Percentiles rank a stretch among this genome's conserved stretches.
These are phyloP conservation scores for Hemisphaericaspora subhashii DNA, from an alignment of 1,139 yeast species.

Conservation along the genomic window DNA sequence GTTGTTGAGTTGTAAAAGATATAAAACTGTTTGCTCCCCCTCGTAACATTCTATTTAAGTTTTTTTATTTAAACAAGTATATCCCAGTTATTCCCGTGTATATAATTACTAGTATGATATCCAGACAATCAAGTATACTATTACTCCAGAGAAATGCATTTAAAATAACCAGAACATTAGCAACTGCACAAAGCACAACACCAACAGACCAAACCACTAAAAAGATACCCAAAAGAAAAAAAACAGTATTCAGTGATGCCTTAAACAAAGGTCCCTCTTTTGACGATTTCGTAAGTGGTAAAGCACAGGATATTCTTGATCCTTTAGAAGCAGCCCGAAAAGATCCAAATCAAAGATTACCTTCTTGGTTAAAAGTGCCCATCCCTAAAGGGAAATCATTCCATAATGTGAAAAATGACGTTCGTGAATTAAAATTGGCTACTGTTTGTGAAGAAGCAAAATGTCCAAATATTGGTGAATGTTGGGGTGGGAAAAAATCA, in stretches of 20 bases:
- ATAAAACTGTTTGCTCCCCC: too few species aligned
- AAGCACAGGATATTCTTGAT: constrained; percentile 68
- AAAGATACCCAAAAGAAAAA: constrained; percentile 34
- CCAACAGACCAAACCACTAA: constrained; percentile 7
- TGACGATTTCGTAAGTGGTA: constrained; percentile 83
- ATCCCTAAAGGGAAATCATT: constrained; percentile 90
- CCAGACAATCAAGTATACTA: constrained; percentile 2
- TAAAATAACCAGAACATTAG: constrained; percentile 13
- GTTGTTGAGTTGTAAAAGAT: too few species aligned
- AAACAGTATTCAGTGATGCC: constrained; percentile 67
- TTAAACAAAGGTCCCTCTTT: constrained; percentile 88
- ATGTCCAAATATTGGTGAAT: constrained; percentile 98
- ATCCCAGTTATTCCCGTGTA: too few species aligned
- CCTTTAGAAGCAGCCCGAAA: constrained; percentile 68
- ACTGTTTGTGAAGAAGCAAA: constrained; percentile 98
- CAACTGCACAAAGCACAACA: constrained; percentile 12
- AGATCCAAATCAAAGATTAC: constrained; percentile 70
- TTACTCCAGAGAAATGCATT: not conserved
- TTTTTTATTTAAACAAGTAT: too few species aligned
- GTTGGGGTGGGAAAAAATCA: constrained; percentile 97
- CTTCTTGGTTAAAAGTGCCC: constrained; percentile 92
- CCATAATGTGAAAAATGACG: constrained; percentile 78
- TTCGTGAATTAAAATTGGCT: constrained; percentile 82
- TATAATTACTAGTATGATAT: constrained; percentile 4
- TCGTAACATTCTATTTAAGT: too few species aligned